A percentile compares a stretch with the other conserved stretches of the same genome.
Conservation (phyloP, 1,139 yeast genomes). For the Saccharomyces hybrid region DNA sequence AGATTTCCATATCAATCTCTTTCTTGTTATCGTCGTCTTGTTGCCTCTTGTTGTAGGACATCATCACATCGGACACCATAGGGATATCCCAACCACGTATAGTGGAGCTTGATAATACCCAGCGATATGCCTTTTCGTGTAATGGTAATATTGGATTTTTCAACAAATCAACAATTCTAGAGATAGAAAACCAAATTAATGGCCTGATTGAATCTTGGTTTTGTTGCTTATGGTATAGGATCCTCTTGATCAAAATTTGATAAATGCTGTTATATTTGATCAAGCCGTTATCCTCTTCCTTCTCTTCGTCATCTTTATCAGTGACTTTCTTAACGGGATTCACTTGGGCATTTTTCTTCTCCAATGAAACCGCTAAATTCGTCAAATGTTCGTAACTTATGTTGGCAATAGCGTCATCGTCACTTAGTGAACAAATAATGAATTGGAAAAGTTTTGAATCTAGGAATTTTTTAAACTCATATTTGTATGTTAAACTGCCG, state of each 20-base stretch:
- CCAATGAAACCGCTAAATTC: conserved; percentile 37
- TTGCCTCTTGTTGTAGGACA: conserved; percentile 15
- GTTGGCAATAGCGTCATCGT: conserved; percentile 46
- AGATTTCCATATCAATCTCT: conserved; percentile 41
- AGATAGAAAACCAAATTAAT: conserved; percentile 40
- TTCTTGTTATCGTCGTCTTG: conserved; percentile 23
- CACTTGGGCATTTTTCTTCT: background rate
- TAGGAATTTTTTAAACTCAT: conserved; percentile 51
- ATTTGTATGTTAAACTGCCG: conserved; percentile 29
- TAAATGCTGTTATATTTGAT: conserved; percentile 56
- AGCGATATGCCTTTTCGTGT: conserved; percentile 60
- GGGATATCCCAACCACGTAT: conserved; percentile 58
- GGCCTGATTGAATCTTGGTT: conserved; percentile 32
- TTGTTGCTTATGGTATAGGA: conserved; percentile 35
- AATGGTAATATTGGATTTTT: conserved; percentile 63
- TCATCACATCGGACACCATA: conserved; percentile 44
- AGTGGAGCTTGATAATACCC: conserved; percentile 42
- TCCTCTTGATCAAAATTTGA: conserved; percentile 53
- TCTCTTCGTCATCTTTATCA: conserved; percentile 10
- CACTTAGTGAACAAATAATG: conserved; percentile 46
- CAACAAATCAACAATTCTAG: conserved; percentile 51
- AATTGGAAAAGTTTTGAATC: conserved; percentile 55
- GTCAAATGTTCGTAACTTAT: conserved; percentile 40
- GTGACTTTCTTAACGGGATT: background rate
- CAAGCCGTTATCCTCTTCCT: conserved; percentile 24